These are phyloP conservation scores for Ophiocordyceps camponoti-floridani DNA, from an alignment of 2,329 filamentous ascomycete species.

Conservation along the genomic window DNA sequence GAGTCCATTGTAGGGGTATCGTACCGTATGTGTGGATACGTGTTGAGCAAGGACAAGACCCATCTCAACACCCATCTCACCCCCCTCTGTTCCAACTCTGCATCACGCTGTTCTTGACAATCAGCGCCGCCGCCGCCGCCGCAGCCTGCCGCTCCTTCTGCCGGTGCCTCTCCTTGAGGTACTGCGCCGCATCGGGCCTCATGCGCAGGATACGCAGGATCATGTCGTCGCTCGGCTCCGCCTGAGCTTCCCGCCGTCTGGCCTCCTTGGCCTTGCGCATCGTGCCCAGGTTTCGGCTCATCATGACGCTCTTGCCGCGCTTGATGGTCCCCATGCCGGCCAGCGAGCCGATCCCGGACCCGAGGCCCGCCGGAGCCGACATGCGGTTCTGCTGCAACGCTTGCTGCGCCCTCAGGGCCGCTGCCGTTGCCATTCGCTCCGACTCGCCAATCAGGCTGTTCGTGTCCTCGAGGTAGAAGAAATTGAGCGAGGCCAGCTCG, in stretches of 20 bases:
- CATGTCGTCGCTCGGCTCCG: slow-evolving; percentile 95
- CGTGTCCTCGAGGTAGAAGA: slow-evolving; percentile 93
- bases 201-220: slow-evolving; percentile 88
- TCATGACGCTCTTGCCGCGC: slow-evolving; percentile 69
- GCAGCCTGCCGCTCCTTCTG: slow-evolving; percentile 90
- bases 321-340: slow-evolving; percentile 53
- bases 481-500: slow-evolving; percentile 88
- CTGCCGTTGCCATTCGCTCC: slow-evolving; percentile 85
- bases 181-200: slow-evolving; percentile 74
- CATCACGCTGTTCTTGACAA: slow-evolving; percentile 75
- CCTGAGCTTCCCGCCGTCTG: slow-evolving; percentile 86
- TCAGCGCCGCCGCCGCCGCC: slow-evolving; percentile 78
- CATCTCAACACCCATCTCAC: neutral
- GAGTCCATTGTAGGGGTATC: no score
- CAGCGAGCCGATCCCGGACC: slow-evolving; percentile 37
- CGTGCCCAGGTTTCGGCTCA: slow-evolving; percentile 82
- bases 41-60: neutral
- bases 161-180: slow-evolving; percentile 76
- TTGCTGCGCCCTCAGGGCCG: slow-evolving; percentile 55
- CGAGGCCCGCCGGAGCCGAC: slow-evolving; percentile 42
- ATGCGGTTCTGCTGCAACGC: slow-evolving; percentile 48
- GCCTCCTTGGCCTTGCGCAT: slow-evolving; percentile 95
- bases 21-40: neutral
- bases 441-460: slow-evolving; percentile 88
- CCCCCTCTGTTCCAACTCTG: slow-evolving; percentile 33